These are phyloP conservation scores for Dactylellina drechsleri DNA, from an alignment of 2,329 filamentous ascomycete genomes.

Conservation along the genomic window DNA sequence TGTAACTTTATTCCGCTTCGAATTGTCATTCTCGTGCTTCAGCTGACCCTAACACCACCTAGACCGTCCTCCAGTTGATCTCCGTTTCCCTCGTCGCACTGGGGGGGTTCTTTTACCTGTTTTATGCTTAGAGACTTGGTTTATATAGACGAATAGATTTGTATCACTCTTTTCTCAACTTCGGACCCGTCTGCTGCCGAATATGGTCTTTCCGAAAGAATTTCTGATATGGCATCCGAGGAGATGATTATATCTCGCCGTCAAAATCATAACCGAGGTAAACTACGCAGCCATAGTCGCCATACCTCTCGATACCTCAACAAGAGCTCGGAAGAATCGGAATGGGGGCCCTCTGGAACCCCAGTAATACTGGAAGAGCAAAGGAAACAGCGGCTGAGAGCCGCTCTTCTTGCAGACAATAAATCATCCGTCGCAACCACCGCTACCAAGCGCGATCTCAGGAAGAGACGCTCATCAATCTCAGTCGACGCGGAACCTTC, in stretches of 20 bases:
- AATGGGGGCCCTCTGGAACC: slow-evolving; percentile 62
- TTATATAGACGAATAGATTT: no score
- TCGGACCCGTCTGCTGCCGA: slow-evolving; percentile 13
- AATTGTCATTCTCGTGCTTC: no score
- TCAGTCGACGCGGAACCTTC: slow-evolving; percentile 56
- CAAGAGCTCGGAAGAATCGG: slow-evolving; percentile 7
- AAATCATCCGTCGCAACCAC: slow-evolving; percentile 49
- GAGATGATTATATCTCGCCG: slow-evolving; percentile 41
- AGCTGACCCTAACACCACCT: no score
- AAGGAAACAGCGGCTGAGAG: slow-evolving; percentile 72
- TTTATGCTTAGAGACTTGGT: no score
- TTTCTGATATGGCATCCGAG: slow-evolving; percentile 48
- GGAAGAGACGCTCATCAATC: slow-evolving; percentile 58
- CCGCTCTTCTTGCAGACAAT: slow-evolving; percentile 72
- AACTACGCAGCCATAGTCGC: slow-evolving; percentile 15
- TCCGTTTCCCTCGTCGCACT: no score
- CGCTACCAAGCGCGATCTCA: slow-evolving; percentile 54
- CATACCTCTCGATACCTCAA: slow-evolving; percentile 44
- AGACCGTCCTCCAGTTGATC: no score
- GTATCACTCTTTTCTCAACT: neutral
- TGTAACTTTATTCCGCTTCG: no score
- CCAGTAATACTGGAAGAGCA: slow-evolving; percentile 69
- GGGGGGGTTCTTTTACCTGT: no score
- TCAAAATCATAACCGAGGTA: slow-evolving; percentile 18
- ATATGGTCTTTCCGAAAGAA: slow-evolving; percentile 42